Evolutionary conservation across 495 filamentous ascomycete species (phyloP), one percentile per base, ranked within the genome.

Genomic region (Pyrenula aspistea): DNA sequence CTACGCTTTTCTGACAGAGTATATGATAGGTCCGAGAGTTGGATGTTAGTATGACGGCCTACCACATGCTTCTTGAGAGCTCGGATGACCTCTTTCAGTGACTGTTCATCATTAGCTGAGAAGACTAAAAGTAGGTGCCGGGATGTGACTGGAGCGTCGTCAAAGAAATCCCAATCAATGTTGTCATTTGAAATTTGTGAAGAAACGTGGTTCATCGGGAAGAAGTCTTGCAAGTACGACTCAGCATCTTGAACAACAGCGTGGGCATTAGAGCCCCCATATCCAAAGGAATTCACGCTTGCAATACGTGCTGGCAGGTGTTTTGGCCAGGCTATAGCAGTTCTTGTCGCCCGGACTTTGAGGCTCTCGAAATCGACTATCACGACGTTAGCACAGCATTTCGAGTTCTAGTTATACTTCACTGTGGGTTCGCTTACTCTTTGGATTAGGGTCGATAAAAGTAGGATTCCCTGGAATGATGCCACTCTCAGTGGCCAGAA

Each of bases 251-350:
- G 70, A 1, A 74, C 31, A 12, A 76, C 66, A 1, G 65, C 67
- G 54, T 77, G 73, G 2, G 65, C 68, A 31, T 77, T 77, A 1
- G 69, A 55, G 2, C 75, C 75, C 11, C 75, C 74, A 47, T 68
- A 68, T 2, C 68, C 74, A 50, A 73, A 71, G 10, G 65, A 70
- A 59, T 72, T 74, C 1, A 75, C 59, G 36, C 65, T 66, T 15
- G 54, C 60, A 10, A 53, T 23, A 11, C 3, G 57, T 15, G 56
- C 22, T n/a, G n/a, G n/a, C 24, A 11, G 8, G 19, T 10, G n/a
- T 11, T 2, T 25, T 10, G 60, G 60, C 53, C 53, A 62, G 12
- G 48, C 23, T 3, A 12, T 53, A 2, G 20, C 42, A 0, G 20
- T 1, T 4, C 22, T 60, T 1, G 51, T 24, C 19, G 52, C n/a